Base-by-base conservation (phyloP, 495 filamentous ascomycete genomes). In the Cercophora scortea region DNA sequence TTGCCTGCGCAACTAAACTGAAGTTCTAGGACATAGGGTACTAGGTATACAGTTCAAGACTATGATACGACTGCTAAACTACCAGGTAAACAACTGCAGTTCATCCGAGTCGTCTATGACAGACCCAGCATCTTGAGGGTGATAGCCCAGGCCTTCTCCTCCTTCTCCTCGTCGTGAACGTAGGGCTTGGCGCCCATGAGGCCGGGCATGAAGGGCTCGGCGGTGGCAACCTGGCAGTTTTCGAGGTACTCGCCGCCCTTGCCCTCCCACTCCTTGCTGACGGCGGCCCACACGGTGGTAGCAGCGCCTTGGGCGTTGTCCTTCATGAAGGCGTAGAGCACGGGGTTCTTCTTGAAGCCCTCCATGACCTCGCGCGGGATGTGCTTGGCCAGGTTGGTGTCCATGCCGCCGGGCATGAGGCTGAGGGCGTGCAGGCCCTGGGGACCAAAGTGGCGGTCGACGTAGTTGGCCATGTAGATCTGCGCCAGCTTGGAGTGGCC, bases 401-500 rank as follows among this genome's bases (percentile, higher is more conserved):
- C 15, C 45, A 67, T 67, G 34, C 57, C 61, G 10, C 59, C 61
- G 10, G 64, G 64, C 32, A 59, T 51, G 15, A 59, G 15, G 32
- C 52, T 57, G 32, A 52, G 25, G 17, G 50, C 63, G 19, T 56
- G 58, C 16, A 66, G 9, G 32, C 50, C 47, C 35, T 51, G 34
- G 15, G 51, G 35, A 45, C 58, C 47, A 45, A 56, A 64, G 16
- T 50, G 52, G 16, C 59, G 34, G 48, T 66, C 61, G 16, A 67
- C 32, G 45, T 67, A 54, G 46, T 58, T 57, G 13, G 57, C 50
- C 32, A 64, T 55, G 50, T 54, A 62, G 45, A 79, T 68, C 55
- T 77, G 79, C 5, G 76, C 77, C 6, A 71, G 71, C 62, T 83
- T 82, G 15, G 66, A 70, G 39, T 75, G 69, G 4, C 67, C 74